These are phyloP conservation scores for Stentor coeruleus DNA, from an alignment of 73 alveolate species.

Conservation along the genomic window DNA sequence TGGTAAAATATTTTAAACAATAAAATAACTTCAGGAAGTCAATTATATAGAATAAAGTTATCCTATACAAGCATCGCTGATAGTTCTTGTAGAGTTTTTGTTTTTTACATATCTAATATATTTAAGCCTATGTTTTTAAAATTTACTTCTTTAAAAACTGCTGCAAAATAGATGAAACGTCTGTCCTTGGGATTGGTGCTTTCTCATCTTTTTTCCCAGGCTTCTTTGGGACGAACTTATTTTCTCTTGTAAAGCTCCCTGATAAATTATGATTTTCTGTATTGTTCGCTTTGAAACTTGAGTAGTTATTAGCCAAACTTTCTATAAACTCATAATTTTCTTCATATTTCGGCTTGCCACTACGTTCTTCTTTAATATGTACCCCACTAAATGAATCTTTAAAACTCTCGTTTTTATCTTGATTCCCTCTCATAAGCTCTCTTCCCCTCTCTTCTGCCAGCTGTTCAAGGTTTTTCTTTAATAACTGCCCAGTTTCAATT, in stretches of 20 bases:
- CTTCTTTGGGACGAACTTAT: too few relatives aligned
- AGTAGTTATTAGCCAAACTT: neutral
- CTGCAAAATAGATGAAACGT: neutral
- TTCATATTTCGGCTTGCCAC: neutral
- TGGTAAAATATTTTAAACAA: too few relatives aligned
- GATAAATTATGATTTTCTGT: neutral
- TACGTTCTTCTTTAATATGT: neutral
- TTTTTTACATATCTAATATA: too few relatives aligned
- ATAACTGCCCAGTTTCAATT: neutral
- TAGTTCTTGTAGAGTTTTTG: too few relatives aligned
- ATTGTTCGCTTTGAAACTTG: neutral
- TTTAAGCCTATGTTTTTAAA: too few relatives aligned
- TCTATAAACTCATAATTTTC: slow-evolving; percentile 1
- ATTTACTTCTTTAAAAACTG: neutral
- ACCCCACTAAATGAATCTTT: neutral
- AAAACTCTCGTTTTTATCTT: neutral
- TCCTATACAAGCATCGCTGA: too few relatives aligned
- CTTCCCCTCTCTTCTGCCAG: neutral
- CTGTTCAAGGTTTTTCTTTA: neutral
- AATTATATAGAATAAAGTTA: too few relatives aligned
- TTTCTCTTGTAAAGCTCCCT: neutral
- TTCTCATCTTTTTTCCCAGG: neutral
- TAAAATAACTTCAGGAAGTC: too few relatives aligned
- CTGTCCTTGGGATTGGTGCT: neutral
- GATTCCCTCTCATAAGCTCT: neutral